A percentile compares a stretch with the other conserved stretches of the same genome.
Conservation (phyloP, 108 stramenopile genomes). For the Stephanodiscus minutulus region DNA sequence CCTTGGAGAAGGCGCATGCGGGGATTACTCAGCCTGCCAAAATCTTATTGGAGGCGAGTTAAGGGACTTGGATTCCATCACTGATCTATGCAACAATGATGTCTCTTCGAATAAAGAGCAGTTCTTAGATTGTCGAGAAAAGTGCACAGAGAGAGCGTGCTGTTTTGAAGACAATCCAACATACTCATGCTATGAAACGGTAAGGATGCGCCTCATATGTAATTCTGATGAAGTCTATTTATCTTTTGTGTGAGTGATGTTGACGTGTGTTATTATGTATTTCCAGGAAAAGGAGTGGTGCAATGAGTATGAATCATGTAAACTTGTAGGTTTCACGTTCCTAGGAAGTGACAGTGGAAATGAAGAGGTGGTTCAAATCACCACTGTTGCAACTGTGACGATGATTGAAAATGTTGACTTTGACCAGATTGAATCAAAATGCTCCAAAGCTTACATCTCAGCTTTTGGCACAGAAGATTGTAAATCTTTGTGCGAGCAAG, state of each 20-base stretch:
- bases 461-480: neutral
- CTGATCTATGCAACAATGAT: conserved; percentile 13
- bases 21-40: conserved; percentile 18
- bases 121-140: conserved; percentile 12
- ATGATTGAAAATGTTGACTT: neutral
- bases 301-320: conserved; percentile 24
- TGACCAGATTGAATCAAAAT: conserved; percentile 1
- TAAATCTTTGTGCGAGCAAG: neutral
- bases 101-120: neutral
- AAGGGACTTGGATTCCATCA: conserved; percentile 1
- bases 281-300: conserved; percentile 24
- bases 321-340: conserved; percentile 12
- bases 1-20: conserved; percentile 18
- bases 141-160: conserved; percentile 12
- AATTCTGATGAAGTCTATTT: neutral
- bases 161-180: conserved; percentile 18
- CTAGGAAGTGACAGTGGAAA: neutral
- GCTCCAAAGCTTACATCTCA: neutral
- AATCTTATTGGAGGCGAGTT: conserved; percentile 19
- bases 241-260: conserved; percentile 9
- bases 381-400: neutral
- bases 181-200: conserved; percentile 27
- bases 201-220: neutral
- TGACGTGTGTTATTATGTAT: neutral
- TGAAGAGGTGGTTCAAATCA: no score